Evolutionary conservation across 2,329 filamentous ascomycete species (phyloP), one percentile per base, ranked within the genome.

Genomic region (Biscogniauxia sp.): DNA sequence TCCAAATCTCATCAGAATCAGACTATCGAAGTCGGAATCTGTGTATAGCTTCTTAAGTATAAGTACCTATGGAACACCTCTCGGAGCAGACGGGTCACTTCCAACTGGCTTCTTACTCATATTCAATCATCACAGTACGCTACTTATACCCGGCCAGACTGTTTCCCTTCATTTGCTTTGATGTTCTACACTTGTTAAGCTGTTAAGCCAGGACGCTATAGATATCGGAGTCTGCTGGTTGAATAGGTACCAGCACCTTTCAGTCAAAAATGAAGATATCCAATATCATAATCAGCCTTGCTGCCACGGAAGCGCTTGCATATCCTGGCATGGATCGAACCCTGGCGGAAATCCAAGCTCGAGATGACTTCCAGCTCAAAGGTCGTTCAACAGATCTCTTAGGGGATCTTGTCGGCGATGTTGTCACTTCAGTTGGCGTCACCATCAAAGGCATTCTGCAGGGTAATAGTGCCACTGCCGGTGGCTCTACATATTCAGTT

Each of bases 341-440:
- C 26, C 20, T 73, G 25, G 61, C 66, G 7, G 68, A 72, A 51
- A 69, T 73, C 45, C 53, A 69, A 60, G 61, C 65, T 13, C 67
- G 67, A 8, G 57, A 57, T 19, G 65, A 67, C 20, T 64, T 63
- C 50, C 17, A 49, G 7, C 49, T 67, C 4, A 54, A 51, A n/a
- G 52, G 52, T 15, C 64, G 68, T 11, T 70, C 70, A 11, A 66
- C 54, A 2, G 52, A 58, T 3, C 59, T 72, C 0, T 55, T 72
- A 7, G 70, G 70, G 19, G 71, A 73, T 37, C 59, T 72, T 5
- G 11, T 53, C 6, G 55, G 55, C 2, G 52, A 45, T 1, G n/a
- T 51, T 32, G 32, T 64, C 32, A 69, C 66, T 0, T 1, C 50
- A 0, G 56, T 63, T 3, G 71, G 70, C 17, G 26, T 58, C 6